Evolutionary conservation across 2,329 filamentous ascomycete species (phyloP), one percentile per base, ranked within the genome.

Genomic region (Coleophoma crateriformis): DNA sequence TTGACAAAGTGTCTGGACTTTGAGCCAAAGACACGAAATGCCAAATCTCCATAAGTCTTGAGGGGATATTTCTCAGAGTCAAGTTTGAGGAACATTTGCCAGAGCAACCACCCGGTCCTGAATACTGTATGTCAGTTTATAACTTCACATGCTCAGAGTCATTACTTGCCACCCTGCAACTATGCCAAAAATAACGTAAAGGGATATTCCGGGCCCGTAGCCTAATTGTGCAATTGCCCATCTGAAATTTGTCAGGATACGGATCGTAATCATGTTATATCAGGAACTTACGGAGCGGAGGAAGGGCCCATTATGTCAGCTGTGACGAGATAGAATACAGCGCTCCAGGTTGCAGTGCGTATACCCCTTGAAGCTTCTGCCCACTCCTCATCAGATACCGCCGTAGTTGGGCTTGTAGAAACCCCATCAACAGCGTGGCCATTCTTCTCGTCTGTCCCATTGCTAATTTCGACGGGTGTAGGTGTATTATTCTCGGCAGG

Each of bases 1-100:
- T 78, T 77, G 64, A 75, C 65, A n/a, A 71, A 50, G 53, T 76
- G 66, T 11, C 74, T 71, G 14, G 68, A 63, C 45, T 55, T 62
- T 11, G 61, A 59, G 5, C 75, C 75, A 49, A 66, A 75, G 33
- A 71, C 61, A 19, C 74, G 71, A 59, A 70, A 76, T 41, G 67
- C 71, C 1, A 75, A 57, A 57, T 53, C 45, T 15, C 51, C 49
- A 22, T 19, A 53, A 38, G n/a, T 47, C 12, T 19, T 34, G 1
- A 50, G 14, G 7, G 51, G 51, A 34, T 48, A 53, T 6, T 43
- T 43, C 11, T 27, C 32, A 17, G 51, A 53, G 35, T 53, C 51
- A 12, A 53, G 45, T 8, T 7, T 15, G 6, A 53, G 22, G 38
- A 45, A 53, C 35, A 53, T 35, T 15, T 42, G 20, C 48, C 48